Conservation (phyloP, 176 grass and related monocot genomes). For the Raddia distichophylla region DNA sequence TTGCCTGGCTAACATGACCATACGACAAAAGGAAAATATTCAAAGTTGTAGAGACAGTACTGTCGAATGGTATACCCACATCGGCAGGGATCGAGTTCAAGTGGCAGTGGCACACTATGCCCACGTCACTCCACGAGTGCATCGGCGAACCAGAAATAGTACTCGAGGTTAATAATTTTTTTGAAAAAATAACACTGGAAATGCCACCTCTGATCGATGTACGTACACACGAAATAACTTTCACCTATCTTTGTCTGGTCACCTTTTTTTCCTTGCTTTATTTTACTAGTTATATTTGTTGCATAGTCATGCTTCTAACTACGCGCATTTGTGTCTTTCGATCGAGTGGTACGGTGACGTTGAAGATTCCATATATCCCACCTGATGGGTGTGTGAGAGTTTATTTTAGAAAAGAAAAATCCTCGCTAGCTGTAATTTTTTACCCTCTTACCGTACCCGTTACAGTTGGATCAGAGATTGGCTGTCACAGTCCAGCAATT, state of each 20-base stretch:
- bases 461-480: not conserved
- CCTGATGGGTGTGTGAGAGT: not conserved
- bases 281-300: not conserved
- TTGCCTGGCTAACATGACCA: not conserved
- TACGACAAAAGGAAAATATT: not conserved
- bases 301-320: not conserved
- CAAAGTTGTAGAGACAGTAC: not conserved
- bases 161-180: not conserved
- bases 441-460: not conserved
- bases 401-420: not conserved
- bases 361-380: slow-evolving; percentile 2
- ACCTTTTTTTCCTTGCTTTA: not conserved
- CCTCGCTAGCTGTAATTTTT: not conserved
- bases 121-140: not conserved
- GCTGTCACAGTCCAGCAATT: not conserved
- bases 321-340: not conserved
- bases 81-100: not conserved
- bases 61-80: not conserved
- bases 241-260: not conserved
- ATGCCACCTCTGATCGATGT: not conserved
- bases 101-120: not conserved
- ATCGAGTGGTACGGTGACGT: not conserved
- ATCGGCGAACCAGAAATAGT: not conserved
- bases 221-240: not conserved
- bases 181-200: not conserved